Base-by-base conservation (phyloP, 106 monocot species). In the Dendrobium chrysotoxum region DNA sequence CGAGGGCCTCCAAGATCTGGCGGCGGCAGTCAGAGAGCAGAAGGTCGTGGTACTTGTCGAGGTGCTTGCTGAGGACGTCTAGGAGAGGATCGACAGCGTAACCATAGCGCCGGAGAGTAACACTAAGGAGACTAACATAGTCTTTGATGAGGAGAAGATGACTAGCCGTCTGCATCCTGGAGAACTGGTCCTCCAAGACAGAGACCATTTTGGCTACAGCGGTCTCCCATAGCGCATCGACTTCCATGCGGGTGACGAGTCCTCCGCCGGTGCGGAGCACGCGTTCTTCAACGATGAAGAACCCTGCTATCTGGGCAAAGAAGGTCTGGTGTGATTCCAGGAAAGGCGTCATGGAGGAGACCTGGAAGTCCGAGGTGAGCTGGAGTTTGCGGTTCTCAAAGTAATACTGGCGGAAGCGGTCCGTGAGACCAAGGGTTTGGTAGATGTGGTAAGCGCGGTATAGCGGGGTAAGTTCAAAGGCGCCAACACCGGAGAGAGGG, bases 11-110 rank as follows among this genome's bases (percentile, higher is more conserved):
- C 0, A 88, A 82, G 21, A 99, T 89, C 87, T 95, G 91, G 67
- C 83, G 86, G n/a, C 91, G 88, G 87, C 99, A 99, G 65, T 95
- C 99, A 2, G 93, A 88, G 13, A 99, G 88, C 23, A 99, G 84
- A 71, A 99, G 88, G 55, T 99, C 99, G 28, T 99, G 99, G 84
- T 99, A 99, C 88, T 99, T 99, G 84, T 99, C 95, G 9, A 92
- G 76, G 82, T 95, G 95, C 82, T 89, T 96, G 66, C 83, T 84
- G 6, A 96, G 80, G 30, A 96, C 94, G 65, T 94, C 96, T 16
- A 96, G 88, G 6, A 96, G 87, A 7, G 90, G 84, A 23, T 91
- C 93, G 7, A 96, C 90, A 0, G 87, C 50, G 82, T 94, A 94
- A 13, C 94, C 91, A 57, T 94, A 92, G 17, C 88, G 88, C 53